Evolutionary conservation across 1,284 basidiomycete species (phyloP), one percentile per base, ranked within the genome.

Genomic region (Stygiomarasmius scandens): DNA sequence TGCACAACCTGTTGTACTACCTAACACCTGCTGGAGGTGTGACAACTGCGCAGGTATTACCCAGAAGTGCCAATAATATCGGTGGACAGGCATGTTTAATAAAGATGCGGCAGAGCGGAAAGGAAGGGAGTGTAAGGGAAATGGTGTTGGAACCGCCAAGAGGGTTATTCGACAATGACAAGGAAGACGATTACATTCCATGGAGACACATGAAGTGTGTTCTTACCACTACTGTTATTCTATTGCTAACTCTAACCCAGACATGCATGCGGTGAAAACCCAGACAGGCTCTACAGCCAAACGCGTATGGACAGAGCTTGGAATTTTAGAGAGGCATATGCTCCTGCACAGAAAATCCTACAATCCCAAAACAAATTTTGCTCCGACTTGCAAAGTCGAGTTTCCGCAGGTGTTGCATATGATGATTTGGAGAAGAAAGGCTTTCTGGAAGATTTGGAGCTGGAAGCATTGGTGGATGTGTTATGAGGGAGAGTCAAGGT

Each of bases 381-480:
- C 58, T 65, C 63, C 5, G 73, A 24, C 22, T 47, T 20, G 45
- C n/a, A 47, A 23, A 27, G 25, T 10, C 29, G 12, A 32, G 29
- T 32, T 12, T 6, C 6, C 12, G 29, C 29, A 12, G 22, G 20
- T 27, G 6, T 23, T 24, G 22, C 3, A 10, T 20, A 6, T 5
- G 45, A 16, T 6, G 29, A 32, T 12, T 12, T 32, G 29, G 29
- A 5, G 23, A 80, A 76, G 1, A 70, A 71, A 1, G 78, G 79
- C 0, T 87, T 88, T 68, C 89, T 89, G 0, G 82, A 87, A 36
- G 79, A 80, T 51, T 72, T 89, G 41, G 76, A 89, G 63, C 86
- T 84, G 77, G 90, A 92, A 65, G 81, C 82, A 8, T 71, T 92
- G 16, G 87, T 90, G 0, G 90, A 91, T 60, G 87, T 91, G 0